Evolutionary conservation across 163 green algal species (phyloP).

Genomic region (Chlorella variabilis): DNA sequence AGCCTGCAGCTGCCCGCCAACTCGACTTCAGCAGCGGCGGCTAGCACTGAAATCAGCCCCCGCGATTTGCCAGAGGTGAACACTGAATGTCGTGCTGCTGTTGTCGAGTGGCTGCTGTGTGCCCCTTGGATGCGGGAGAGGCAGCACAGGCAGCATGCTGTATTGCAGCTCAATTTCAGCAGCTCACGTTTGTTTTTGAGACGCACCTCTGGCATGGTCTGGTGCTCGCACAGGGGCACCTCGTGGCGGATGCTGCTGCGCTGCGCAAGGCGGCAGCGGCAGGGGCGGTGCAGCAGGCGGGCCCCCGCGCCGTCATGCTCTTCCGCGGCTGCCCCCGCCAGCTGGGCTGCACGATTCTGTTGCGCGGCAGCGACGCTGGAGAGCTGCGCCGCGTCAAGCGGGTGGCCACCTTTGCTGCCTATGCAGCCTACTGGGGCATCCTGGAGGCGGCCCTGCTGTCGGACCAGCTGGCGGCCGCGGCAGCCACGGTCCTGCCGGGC

Average conservation of each 20-base stretch:
- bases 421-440: conserved; percentile 77
- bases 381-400: conserved; percentile 78
- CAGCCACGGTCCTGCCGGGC: conserved; percentile 29
- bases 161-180: too few relatives aligned
- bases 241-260: conserved; percentile 8
- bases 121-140: too few relatives aligned
- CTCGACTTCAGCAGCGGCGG: neutral
- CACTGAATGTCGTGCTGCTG: too few relatives aligned
- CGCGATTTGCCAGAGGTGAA: neutral
- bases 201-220: too few relatives aligned
- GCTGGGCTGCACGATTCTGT: conserved; percentile 80
- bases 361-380: conserved; percentile 63
- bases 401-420: conserved; percentile 73
- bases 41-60: conserved; percentile 5
- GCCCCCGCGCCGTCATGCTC: conserved; percentile 53
- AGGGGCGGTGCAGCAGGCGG: neutral
- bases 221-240: conserved; percentile 7
- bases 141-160: too few relatives aligned
- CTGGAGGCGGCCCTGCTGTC: conserved; percentile 85
- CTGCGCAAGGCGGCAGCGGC: neutral
- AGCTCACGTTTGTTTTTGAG: too few relatives aligned
- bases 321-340: conserved; percentile 71
- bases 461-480: conserved; percentile 68
- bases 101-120: too few relatives aligned
- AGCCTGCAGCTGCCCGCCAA: conserved; percentile 13